Base-by-base conservation (phyloP, 2,329 filamentous ascomycete species). In the Colletotrichum lupini region DNA sequence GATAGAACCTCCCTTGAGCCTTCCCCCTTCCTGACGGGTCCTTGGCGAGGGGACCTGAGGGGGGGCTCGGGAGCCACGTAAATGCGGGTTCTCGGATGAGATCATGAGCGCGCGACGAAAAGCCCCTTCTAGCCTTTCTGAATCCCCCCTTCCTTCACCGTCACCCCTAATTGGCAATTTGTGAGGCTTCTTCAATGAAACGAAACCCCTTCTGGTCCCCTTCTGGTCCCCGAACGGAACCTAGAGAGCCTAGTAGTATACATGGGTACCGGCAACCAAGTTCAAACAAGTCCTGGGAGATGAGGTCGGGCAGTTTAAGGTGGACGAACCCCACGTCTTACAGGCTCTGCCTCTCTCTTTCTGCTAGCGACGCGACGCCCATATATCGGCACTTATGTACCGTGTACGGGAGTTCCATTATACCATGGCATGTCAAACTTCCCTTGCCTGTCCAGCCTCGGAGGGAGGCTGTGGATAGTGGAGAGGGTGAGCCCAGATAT, bases 251-350 rank as follows among this genome's bases (percentile, higher is more conserved):
- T 42, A 7, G 37, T 8, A 49, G 42, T 19, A 49, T 22, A 22
- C 42, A 49, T n/a, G 42, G 42, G 22, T 49, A 7, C 42, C 7
- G 42, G 19, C 42, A 49, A 4, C 42, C 19, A 49, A n/a, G 61
- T 26, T 19, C 46, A 59, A 49, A 53, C 52, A 19, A 55, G 24
- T 30, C 62, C 62, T 42, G 37, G 46, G 59, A 70, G 53, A 65
- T 66, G 60, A 70, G 52, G 67, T 37, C 58, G 61, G 53, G 35
- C 37, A 22, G 61, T 26, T 28, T 16, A 19, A 37, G 57, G 26
- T 28, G n/a, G 35, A 30, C 28, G 37, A 56, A 55, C 58, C 55
- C 61, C 60, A 65, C 55, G 46, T 22, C 30, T 19, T 22, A 24
- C 53, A 14, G 49, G 24, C 19, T 55, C 24, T 55, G 37, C 11